Percentiles rank a stretch among this genome's conserved stretches.
Conservation (phyloP, 2,329 filamentous ascomycete genomes). For the Exophiala sp. region DNA sequence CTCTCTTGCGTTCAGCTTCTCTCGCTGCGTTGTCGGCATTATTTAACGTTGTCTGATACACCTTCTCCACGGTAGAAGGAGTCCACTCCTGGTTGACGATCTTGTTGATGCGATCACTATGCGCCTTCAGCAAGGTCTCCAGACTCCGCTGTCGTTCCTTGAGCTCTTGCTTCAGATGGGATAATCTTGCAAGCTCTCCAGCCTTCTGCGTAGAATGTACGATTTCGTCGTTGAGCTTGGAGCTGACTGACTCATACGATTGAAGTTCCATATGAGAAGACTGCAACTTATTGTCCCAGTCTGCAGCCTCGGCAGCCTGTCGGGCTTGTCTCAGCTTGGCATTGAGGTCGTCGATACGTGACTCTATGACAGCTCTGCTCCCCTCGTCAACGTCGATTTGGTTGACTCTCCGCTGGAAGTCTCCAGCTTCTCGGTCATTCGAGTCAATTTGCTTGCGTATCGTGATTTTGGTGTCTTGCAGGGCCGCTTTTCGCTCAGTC, state of each 20-base stretch:
- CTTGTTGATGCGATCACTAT: slow-evolving; percentile 65
- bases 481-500: slow-evolving; percentile 67
- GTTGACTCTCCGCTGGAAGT: slow-evolving; percentile 65
- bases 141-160: slow-evolving; percentile 70
- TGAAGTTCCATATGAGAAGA: slow-evolving; percentile 63
- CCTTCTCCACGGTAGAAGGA: slow-evolving; percentile 63
- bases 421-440: slow-evolving; percentile 67
- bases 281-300: slow-evolving; percentile 69
- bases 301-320: slow-evolving; percentile 59
- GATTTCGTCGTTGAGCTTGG: slow-evolving; percentile 73
- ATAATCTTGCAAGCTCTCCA: slow-evolving; percentile 77
- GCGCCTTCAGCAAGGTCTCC: slow-evolving; percentile 71
- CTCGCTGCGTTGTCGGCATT: slow-evolving; percentile 51
- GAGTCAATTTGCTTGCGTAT: slow-evolving; percentile 68
- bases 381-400: slow-evolving; percentile 84
- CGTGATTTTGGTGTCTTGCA: slow-evolving; percentile 69
- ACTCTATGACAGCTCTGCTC: slow-evolving; percentile 70
- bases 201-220: slow-evolving; percentile 77
- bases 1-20: slow-evolving; percentile 64
- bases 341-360: slow-evolving; percentile 67
- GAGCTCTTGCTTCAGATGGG: slow-evolving; percentile 76
- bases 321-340: slow-evolving; percentile 60
- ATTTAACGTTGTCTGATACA: slow-evolving; percentile 61
- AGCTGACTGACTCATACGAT: slow-evolving; percentile 67
- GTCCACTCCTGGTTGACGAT: slow-evolving; percentile 67